Conservation (phyloP, 179 eudicot species). For the Beta macrorhiza region DNA sequence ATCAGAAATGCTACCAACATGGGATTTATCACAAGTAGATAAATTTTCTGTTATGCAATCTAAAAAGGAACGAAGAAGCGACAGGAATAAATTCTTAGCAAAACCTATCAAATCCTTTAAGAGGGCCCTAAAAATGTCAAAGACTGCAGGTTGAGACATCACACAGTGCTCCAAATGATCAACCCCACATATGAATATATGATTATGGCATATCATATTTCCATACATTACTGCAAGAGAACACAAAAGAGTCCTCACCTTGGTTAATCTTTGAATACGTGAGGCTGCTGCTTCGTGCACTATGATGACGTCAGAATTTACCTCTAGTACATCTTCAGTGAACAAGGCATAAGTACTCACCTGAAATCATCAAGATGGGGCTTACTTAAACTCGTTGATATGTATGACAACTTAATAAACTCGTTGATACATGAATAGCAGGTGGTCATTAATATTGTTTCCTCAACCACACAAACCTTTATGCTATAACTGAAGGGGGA, state of each 20-base stretch:
- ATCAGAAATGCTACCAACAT: neutral
- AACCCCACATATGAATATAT: neutral
- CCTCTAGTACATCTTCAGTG: slow-evolving; percentile 64
- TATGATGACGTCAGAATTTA: slow-evolving; percentile 52
- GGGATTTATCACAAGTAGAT: neutral
- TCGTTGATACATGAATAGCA: neutral
- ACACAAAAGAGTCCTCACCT: slow-evolving; percentile 38
- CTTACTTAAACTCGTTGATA: neutral
- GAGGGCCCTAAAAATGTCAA: neutral
- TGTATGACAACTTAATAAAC: neutral
- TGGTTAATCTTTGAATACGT: slow-evolving; percentile 61
- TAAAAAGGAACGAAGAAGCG: neutral
- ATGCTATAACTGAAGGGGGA: neutral
- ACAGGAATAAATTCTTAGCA: neutral
- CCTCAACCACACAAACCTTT: neutral
- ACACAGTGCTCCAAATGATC: neutral
- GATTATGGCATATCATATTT: neutral
- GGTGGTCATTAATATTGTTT: neutral
- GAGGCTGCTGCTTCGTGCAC: slow-evolving; percentile 71
- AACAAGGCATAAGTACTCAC: slow-evolving; percentile 67
- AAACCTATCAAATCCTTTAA: neutral
- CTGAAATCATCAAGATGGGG: slow-evolving; percentile 34
- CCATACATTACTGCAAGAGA: neutral
- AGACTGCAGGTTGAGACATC: neutral
- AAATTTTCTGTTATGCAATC: neutral